phyloP scores from a whole-genome alignment of 2,329 filamentous ascomycete genomes.

The Aureobasidium sp. region DNA sequence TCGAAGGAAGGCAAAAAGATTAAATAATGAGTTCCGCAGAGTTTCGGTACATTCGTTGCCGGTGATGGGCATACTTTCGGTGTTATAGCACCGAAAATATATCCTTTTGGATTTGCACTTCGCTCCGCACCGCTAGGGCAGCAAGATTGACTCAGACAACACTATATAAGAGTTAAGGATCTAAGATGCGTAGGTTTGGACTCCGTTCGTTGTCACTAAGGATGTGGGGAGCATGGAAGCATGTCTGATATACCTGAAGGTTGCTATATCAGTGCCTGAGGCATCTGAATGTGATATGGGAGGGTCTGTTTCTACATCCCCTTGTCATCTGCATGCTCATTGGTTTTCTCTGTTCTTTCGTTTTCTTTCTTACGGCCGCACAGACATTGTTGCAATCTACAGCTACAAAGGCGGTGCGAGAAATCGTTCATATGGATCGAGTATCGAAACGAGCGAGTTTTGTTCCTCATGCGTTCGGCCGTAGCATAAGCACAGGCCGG shows the following conservation, averaged over 20 bases:
- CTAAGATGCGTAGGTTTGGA: neutral
- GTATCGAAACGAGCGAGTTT: neutral
- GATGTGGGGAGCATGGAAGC: neutral
- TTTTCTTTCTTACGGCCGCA: neutral
- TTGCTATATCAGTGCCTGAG: neutral
- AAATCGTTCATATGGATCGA: neutral
- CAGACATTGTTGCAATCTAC: neutral
- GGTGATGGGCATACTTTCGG: neutral
- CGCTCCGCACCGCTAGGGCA: neutral
- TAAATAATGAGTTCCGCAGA: neutral
- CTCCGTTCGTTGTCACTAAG: neutral
- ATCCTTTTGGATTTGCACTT: neutral
- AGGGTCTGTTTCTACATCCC: neutral
- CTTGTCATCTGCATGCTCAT: neutral
- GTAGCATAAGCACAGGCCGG: neutral
- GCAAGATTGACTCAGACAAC: neutral
- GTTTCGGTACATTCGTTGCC: slow-evolving; percentile 1
- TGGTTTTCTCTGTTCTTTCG: neutral
- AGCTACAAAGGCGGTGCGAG: neutral
- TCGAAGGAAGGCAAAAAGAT: neutral
- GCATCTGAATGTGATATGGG: neutral
- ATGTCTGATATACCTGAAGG: neutral
- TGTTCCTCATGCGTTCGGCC: neutral
- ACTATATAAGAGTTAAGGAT: neutral
- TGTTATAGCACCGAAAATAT: neutral